Conservation (phyloP, 2,329 filamentous ascomycete genomes). For the Aureobasidium subglaciale region DNA sequence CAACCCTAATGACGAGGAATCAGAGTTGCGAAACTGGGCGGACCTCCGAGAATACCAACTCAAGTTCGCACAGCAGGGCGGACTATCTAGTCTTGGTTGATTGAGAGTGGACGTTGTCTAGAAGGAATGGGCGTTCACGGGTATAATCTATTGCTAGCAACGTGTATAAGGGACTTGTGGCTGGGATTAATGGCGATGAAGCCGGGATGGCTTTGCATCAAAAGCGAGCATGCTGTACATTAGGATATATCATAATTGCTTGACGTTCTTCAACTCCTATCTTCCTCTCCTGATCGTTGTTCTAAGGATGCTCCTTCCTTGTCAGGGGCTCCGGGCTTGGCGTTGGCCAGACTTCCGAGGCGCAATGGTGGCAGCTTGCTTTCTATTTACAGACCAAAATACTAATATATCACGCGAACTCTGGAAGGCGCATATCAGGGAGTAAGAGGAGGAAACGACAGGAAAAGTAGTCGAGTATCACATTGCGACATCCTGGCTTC, state of each 20-base stretch:
- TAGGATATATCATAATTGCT: not conserved
- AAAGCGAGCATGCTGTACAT: conserved; percentile 5
- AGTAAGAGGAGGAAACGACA: not conserved
- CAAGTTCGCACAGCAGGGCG: conserved; percentile 61
- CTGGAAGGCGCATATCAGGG: not conserved
- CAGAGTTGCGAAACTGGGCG: conserved; percentile 70
- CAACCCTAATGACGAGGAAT: conserved; percentile 56
- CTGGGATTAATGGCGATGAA: not conserved
- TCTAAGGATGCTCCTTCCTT: not conserved
- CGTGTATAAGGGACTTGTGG: not conserved
- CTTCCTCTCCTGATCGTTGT: not conserved
- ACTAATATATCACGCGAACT: not conserved
- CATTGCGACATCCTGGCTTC: not conserved
- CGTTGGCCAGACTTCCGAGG: conserved; percentile 2
- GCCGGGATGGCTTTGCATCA: not conserved
- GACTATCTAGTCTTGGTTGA: conserved; percentile 36
- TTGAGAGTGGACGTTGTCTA: not conserved
- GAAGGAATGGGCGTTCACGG: not conserved
- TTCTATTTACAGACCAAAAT: not conserved
- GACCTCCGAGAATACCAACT: conserved; percentile 72
- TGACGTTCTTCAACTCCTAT: not conserved
- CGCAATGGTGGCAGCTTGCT: conserved; percentile 4
- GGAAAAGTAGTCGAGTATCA: not conserved
- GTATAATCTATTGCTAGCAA: not conserved
- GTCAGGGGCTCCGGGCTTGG: conserved; percentile 8